phyloP scores from a whole-genome alignment of 2,329 filamentous ascomycete genomes.

The Seiridium unicorne region DNA sequence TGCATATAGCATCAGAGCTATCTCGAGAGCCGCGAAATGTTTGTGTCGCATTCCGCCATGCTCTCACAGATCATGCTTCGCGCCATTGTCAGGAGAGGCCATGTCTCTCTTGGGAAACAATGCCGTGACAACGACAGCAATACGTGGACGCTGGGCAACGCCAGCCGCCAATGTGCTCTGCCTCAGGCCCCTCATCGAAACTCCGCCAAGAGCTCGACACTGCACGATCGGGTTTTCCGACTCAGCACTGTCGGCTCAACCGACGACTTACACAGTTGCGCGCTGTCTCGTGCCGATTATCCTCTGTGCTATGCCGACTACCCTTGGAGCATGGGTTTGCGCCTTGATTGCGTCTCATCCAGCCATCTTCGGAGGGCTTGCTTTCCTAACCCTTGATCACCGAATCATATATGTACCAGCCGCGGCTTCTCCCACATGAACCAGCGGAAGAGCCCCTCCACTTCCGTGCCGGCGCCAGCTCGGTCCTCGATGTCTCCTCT shows the following conservation, averaged over 20 bases:
- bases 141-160: neutral
- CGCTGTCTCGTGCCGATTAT: conserved; percentile 5
- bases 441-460: no score
- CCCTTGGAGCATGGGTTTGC: conserved; percentile 19
- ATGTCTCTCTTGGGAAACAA: conserved; percentile 7
- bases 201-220: conserved; percentile 4
- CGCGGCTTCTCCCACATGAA: no score
- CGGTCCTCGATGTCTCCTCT: neutral
- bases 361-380: conserved; percentile 8
- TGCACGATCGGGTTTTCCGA: conserved; percentile 9
- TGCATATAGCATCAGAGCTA: conserved; percentile 7
- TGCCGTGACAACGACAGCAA: neutral
- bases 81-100: neutral
- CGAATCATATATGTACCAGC: neutral
- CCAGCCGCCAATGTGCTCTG: neutral
- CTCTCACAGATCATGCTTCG: neutral
- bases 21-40: neutral
- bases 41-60: conserved; percentile 1
- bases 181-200: conserved; percentile 2
- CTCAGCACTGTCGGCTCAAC: conserved; percentile 4
- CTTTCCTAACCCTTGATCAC: neutral
- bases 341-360: conserved; percentile 15
- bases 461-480: neutral
- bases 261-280: conserved; percentile 1
- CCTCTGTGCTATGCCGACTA: neutral